Evolutionary conservation across 1,284 basidiomycete genomes (phyloP).

Genomic region (Crucibulum parvulum): DNA sequence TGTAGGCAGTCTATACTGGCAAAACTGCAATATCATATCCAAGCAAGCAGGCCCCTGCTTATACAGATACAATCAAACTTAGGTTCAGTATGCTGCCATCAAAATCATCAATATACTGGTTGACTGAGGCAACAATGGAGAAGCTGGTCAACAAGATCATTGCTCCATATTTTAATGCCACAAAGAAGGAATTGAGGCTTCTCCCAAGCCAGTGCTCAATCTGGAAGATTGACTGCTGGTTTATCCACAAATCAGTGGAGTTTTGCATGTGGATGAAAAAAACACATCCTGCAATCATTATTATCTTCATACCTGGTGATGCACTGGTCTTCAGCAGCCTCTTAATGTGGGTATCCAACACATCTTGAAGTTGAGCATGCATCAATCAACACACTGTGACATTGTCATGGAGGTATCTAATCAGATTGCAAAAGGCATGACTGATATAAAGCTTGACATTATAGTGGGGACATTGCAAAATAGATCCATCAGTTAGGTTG

Average conservation of each 20-base stretch:
- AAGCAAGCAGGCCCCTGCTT: constrained; percentile 7
- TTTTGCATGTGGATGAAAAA: constrained; percentile 22
- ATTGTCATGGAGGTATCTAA: constrained; percentile 20
- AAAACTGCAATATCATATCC: constrained; percentile 27
- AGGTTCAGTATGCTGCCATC: constrained; percentile 34
- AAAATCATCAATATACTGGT: constrained; percentile 41
- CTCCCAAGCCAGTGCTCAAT: constrained; percentile 31
- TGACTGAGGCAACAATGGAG: constrained; percentile 39
- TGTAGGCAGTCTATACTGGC: constrained; percentile 36
- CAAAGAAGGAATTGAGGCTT: constrained; percentile 20
- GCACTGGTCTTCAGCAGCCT: constrained; percentile 19
- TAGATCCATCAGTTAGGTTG: constrained; percentile 18
- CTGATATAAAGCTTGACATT: constrained; percentile 12
- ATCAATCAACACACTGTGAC: constrained; percentile 17
- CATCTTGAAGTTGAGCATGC: constrained; percentile 16
- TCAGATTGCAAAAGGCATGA: constrained; percentile 8
- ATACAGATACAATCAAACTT: constrained; percentile 21
- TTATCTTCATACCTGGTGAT: constrained; percentile 24
- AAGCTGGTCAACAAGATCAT: constrained; percentile 35
- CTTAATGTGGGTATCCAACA: constrained; percentile 23
- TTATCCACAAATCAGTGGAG: constrained; percentile 22
- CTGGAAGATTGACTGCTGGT: constrained; percentile 29
- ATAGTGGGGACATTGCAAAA: constrained; percentile 15
- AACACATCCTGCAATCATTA: constrained; percentile 20
- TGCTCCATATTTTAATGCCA: constrained; percentile 34